phyloP scores from a whole-genome alignment of 2,329 filamentous ascomycete genomes.

The Diaporthe australafricana region DNA sequence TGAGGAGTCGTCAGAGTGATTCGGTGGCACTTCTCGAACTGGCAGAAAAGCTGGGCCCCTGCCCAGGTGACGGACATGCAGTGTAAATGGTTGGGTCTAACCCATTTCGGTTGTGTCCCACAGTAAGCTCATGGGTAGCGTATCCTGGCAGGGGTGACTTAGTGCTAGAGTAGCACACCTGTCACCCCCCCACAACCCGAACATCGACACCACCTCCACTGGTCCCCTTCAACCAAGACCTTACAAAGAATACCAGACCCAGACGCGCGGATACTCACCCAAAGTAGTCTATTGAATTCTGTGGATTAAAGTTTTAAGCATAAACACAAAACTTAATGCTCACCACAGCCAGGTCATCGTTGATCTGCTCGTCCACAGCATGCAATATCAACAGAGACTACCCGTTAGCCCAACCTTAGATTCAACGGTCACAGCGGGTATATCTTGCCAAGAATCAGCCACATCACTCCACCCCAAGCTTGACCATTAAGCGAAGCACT shows the following conservation, averaged over 20 bases:
- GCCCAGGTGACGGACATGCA: neutral
- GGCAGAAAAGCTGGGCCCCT: conserved; percentile 10
- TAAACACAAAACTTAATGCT: neutral
- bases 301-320: neutral
- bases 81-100: neutral
- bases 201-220: neutral
- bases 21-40: neutral
- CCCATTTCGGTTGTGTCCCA: neutral
- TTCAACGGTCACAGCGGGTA: neutral
- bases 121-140: neutral
- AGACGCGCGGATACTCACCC: neutral
- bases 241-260: neutral
- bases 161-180: neutral
- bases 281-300: too few relatives aligned
- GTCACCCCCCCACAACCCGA: too few relatives aligned
- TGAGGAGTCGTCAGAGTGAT: neutral
- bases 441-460: neutral
- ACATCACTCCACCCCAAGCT: neutral
- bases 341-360: neutral
- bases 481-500: neutral
- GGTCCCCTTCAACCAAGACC: neutral
- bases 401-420: neutral
- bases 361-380: neutral
- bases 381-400: too few relatives aligned
- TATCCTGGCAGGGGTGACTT: conserved; percentile 3